Conservation (phyloP, 2,329 filamentous ascomycete species). For the Aquanectria penicillioides region DNA sequence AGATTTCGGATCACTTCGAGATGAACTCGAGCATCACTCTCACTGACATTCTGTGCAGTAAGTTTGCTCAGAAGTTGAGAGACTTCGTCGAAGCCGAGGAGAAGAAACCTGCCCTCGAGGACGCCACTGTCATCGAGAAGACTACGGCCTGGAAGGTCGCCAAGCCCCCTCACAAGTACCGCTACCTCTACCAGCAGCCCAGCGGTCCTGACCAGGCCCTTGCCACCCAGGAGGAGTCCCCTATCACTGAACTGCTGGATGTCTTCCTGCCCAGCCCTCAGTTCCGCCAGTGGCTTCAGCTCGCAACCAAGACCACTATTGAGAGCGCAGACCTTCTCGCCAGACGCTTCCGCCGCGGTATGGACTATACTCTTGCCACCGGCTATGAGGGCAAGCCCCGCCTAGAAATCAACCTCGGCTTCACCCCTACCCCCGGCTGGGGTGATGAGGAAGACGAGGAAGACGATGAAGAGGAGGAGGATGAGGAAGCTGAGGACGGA, state of each 20-base stretch:
- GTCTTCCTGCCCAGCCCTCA: constrained; percentile 84
- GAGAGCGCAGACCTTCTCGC: constrained; percentile 82
- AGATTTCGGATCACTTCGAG: constrained; percentile 81
- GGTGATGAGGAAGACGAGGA: constrained; percentile 71
- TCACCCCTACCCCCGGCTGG: constrained; percentile 89
- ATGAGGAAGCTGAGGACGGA: constrained; percentile 44
- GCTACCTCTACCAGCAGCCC: constrained; percentile 82
- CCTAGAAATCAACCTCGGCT: constrained; percentile 85
- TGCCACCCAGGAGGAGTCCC: constrained; percentile 56
- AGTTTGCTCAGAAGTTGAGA: constrained; percentile 78
- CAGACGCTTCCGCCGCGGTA: constrained; percentile 84
- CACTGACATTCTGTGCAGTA: constrained; percentile 79
- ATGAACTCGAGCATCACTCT: constrained; percentile 87
- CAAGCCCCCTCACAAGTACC: constrained; percentile 92
- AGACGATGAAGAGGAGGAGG: constrained; percentile 52
- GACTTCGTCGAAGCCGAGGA: constrained; percentile 77
- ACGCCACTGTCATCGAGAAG: constrained; percentile 66
- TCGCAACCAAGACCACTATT: constrained; percentile 80
- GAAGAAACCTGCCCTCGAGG: constrained; percentile 54
- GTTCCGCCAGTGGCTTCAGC: constrained; percentile 89
- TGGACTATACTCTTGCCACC: constrained; percentile 93
- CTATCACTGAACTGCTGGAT: constrained; percentile 82
- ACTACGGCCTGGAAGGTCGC: constrained; percentile 77
- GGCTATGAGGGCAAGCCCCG: constrained; percentile 81
- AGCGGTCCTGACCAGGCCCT: constrained; percentile 50